Evolutionary conservation across 1,139 yeast species (phyloP).

Genomic region (Yamadazyma friedrichii): DNA sequence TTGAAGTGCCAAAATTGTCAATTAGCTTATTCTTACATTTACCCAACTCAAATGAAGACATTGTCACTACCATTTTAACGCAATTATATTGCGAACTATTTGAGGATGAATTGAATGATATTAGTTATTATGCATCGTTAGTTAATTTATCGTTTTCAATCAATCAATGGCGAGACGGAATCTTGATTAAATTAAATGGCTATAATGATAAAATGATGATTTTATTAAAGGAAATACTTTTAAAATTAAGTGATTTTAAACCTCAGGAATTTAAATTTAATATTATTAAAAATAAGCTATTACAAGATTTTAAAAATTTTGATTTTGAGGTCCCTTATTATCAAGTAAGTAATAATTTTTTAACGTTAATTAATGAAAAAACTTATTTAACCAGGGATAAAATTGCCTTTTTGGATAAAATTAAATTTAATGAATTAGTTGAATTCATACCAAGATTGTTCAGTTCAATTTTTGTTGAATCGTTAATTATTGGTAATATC

Average conservation of each 20-base stretch:
- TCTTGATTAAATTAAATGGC: slow-evolving; percentile 68
- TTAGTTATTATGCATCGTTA: slow-evolving; percentile 78
- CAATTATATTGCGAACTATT: slow-evolving; percentile 65
- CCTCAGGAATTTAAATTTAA: slow-evolving; percentile 62
- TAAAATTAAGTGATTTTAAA: slow-evolving; percentile 48
- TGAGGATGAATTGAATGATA: slow-evolving; percentile 73
- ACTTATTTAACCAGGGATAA: slow-evolving; percentile 67
- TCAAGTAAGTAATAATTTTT: slow-evolving; percentile 66
- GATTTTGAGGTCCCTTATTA: slow-evolving; percentile 74
- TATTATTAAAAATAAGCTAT: slow-evolving; percentile 60
- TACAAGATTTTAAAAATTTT: slow-evolving; percentile 65
- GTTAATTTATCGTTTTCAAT: slow-evolving; percentile 72
- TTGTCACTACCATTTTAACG: slow-evolving; percentile 56
- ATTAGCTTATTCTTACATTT: slow-evolving; percentile 63
- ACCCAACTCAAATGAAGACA: slow-evolving; percentile 61
- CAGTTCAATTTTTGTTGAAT: slow-evolving; percentile 59
- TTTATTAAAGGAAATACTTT: slow-evolving; percentile 59
- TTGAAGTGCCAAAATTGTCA: slow-evolving; percentile 84
- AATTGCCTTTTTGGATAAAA: slow-evolving; percentile 41
- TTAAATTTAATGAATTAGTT: slow-evolving; percentile 51
- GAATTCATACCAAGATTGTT: slow-evolving; percentile 40
- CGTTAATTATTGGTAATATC: slow-evolving; percentile 79
- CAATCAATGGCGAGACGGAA: slow-evolving; percentile 64
- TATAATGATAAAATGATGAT: slow-evolving; percentile 77
- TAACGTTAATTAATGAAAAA: slow-evolving; percentile 65